Evolutionary conservation across 257 asterid species (phyloP).

Genomic region (Lycium barbarum): DNA sequence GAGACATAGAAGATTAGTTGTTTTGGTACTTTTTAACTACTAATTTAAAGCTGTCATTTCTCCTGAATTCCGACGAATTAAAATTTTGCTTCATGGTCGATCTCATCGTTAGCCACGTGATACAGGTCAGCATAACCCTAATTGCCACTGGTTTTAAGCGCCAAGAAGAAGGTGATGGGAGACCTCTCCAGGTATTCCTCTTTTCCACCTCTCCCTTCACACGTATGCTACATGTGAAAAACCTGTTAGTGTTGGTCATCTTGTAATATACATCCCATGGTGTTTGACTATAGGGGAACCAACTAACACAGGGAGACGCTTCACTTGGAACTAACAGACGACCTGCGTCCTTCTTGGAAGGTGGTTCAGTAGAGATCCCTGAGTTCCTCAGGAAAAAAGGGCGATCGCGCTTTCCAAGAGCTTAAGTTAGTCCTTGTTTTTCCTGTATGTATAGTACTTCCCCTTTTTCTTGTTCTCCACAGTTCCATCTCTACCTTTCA

Average conservation of each 20-base stretch:
- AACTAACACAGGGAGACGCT: slow-evolving; percentile 63
- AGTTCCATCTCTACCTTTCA: not conserved
- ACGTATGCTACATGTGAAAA: not conserved
- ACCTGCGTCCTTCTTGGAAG: slow-evolving; percentile 72
- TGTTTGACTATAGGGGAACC: slow-evolving; percentile 63
- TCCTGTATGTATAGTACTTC: not conserved
- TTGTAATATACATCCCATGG: not conserved
- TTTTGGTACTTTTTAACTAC: not conserved
- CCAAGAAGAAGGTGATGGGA: slow-evolving; percentile 85
- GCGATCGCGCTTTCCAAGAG: slow-evolving; percentile 82
- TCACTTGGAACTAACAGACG: slow-evolving; percentile 64
- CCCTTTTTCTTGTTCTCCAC: not conserved
- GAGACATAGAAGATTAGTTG: not conserved
- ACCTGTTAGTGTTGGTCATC: not conserved
- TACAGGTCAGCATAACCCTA: slow-evolving; percentile 87
- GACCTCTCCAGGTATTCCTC: slow-evolving; percentile 65
- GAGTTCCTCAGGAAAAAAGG: slow-evolving; percentile 94
- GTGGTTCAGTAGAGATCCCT: slow-evolving; percentile 78
- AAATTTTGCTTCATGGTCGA: slow-evolving; percentile 14
- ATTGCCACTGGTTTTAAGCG: slow-evolving; percentile 98
- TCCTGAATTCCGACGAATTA: not conserved
- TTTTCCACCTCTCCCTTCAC: slow-evolving; percentile 19
- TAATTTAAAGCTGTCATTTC: not conserved
- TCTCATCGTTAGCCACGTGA: slow-evolving; percentile 30
- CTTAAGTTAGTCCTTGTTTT: slow-evolving; percentile 42